Percentiles rank a stretch among this genome's conserved stretches.
Evolutionary conservation across 1,139 yeast species (phyloP).

Genomic region (Groenewaldozyma sp.): DNA sequence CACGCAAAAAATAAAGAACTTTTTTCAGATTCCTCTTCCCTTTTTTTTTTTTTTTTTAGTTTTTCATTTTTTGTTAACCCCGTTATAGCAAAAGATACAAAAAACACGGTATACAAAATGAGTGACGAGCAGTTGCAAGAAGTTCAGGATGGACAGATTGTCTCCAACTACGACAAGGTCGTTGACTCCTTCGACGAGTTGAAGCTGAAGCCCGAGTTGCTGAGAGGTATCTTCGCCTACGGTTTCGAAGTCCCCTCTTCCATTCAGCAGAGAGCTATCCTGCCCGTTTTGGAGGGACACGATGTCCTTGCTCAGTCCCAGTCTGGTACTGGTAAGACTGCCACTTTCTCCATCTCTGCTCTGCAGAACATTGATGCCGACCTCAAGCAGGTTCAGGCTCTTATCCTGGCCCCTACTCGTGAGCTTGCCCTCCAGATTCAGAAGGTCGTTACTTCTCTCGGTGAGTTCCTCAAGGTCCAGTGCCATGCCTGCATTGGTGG

Average conservation of each 20-base stretch:
- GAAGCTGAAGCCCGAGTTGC: constrained; percentile 34
- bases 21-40: too few relatives aligned
- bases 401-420: constrained; percentile 97
- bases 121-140: constrained; percentile 63
- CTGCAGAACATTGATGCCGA: constrained; percentile 75
- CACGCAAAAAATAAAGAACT: background rate
- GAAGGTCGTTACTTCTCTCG: constrained; percentile 89
- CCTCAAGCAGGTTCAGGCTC: constrained; percentile 49
- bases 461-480: constrained; percentile 85
- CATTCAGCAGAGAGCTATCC: constrained; percentile 96
- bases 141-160: constrained; percentile 76
- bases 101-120: constrained; percentile 13
- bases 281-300: constrained; percentile 93
- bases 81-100: constrained; percentile 14
- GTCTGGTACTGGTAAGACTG: constrained; percentile 99
- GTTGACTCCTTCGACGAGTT: constrained; percentile 53
- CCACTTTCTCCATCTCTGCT: constrained; percentile 95
- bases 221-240: constrained; percentile 72
- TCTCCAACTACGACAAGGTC: constrained; percentile 96
- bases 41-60: constrained; percentile 1
- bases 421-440: constrained; percentile 97
- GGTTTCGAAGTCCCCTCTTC: constrained; percentile 98
- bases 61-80: background rate
- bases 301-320: constrained; percentile 99
- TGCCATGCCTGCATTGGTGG: constrained; percentile 99